Base-by-base conservation (phyloP, 2,329 filamentous ascomycete species). In the Penicillium paneum region DNA sequence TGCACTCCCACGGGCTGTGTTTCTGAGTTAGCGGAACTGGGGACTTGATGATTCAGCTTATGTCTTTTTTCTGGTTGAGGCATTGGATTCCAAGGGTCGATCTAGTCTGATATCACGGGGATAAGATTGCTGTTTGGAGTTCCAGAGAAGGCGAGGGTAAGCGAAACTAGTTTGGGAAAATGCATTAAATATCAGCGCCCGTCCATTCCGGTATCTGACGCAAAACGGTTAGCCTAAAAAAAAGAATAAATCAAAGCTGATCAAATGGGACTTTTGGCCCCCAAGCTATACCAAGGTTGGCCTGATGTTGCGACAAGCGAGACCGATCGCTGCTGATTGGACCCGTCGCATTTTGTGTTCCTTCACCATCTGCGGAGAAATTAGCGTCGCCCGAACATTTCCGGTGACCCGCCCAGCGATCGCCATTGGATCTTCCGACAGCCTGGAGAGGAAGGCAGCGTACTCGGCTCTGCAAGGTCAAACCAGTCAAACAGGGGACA, bases 231-330 rank as follows among this genome's bases (percentile, higher is more conserved):
- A 40, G 45, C 31, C 17, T 8, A 3, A 11, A 40, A 38, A 13
- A 45, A 24, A 46, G 26, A 17, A 8, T 7, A 7, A 29, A 48
- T 10, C 13, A 19, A 42, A 51, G 49, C 32, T 51, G 34, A 51
- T 32, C 5, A 28, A 29, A 32, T 24, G 31, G 50, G 46, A 44
- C 40, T 40, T 54, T 53, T 51, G 49, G 49, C 57, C 55, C 44
- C 57, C 65, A 67, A 57, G 8, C 50, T 48, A 34, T 19, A 49
- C 59, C 39, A 0, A n/a, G 57, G 61, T 42, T 40, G 60, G 63
- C 48, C 57, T 28, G 40, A 67, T 66, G 60, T 66, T 41, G 62
- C 64, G 65, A 67, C 62, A 58, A 58, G 56, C 64, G 56, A 58
- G 36, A 24, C 41, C 45, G 5, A 43, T 17, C 13, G 12, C 4